Percentiles rank a stretch among this genome's conserved stretches.
Evolutionary conservation across 352 stramenopile genomes (phyloP).

Genomic region (Thalassiosira hispida): DNA sequence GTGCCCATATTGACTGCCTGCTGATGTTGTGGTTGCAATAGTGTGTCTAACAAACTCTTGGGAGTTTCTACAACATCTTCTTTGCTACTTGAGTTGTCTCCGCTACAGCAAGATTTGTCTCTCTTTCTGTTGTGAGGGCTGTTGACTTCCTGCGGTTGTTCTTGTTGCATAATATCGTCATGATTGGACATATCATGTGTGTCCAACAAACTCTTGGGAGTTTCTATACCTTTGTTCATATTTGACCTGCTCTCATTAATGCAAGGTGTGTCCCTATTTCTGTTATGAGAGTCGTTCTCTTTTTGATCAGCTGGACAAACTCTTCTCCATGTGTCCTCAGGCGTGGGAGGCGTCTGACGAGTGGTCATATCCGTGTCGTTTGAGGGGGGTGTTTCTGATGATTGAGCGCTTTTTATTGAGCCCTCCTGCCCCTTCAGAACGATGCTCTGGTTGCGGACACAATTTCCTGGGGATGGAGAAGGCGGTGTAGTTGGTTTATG

Average conservation of each 20-base stretch:
- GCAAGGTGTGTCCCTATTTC: neutral
- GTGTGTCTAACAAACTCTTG: slow-evolving; percentile 2
- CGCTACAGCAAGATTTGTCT: neutral
- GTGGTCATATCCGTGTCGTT: slow-evolving; percentile 10
- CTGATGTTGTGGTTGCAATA: neutral
- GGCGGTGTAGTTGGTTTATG: slow-evolving; percentile 12
- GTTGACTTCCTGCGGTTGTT: neutral
- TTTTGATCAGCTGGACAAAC: slow-evolving; percentile 6
- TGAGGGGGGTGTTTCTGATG: slow-evolving; percentile 29
- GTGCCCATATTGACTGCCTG: neutral
- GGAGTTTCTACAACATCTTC: neutral
- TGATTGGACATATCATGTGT: neutral
- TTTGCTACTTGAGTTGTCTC: neutral
- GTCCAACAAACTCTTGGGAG: slow-evolving; percentile 16
- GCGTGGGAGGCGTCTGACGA: slow-evolving; percentile 26
- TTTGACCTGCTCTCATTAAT: neutral
- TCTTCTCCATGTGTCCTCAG: slow-evolving; percentile 15
- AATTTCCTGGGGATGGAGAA: slow-evolving; percentile 4
- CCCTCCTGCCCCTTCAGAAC: neutral
- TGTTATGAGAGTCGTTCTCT: neutral
- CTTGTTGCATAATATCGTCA: neutral
- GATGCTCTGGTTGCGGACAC: neutral
- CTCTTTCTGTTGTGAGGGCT: neutral
- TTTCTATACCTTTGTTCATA: neutral
- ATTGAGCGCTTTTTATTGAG: slow-evolving; percentile 1